phyloP scores from a whole-genome alignment of 2,329 filamentous ascomycete genomes.

The Epichloe gansuensis region DNA sequence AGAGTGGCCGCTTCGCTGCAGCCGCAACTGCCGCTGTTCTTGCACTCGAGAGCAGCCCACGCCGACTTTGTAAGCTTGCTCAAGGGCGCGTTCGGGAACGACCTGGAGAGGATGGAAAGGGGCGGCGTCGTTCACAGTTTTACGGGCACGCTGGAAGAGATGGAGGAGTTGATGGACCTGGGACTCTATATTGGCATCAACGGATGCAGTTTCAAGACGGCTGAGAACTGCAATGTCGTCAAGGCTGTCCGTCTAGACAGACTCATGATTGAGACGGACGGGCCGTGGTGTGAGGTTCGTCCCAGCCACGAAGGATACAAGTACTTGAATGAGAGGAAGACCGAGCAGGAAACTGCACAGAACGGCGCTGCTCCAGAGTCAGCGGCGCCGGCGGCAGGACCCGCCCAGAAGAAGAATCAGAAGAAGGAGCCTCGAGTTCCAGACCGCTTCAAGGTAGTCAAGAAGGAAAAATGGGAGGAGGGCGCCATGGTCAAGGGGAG shows the following conservation, averaged over 20 bases:
- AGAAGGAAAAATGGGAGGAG: slow-evolving; percentile 89
- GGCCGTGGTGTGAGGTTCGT: slow-evolving; percentile 93
- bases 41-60: slow-evolving; percentile 83
- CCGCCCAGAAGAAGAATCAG: slow-evolving; percentile 32
- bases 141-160: slow-evolving; percentile 77
- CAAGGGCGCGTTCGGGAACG: slow-evolving; percentile 40
- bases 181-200: slow-evolving; percentile 92
- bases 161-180: slow-evolving; percentile 64
- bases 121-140: slow-evolving; percentile 89
- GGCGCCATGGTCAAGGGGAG: slow-evolving; percentile 87
- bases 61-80: slow-evolving; percentile 70
- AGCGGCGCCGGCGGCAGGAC: slow-evolving; percentile 7
- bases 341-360: slow-evolving; percentile 12
- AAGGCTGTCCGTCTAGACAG: slow-evolving; percentile 63
- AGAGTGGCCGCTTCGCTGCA: slow-evolving; percentile 57
- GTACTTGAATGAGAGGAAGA: slow-evolving; percentile 40
- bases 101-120: slow-evolving; percentile 54
- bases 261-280: slow-evolving; percentile 92
- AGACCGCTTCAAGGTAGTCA: slow-evolving; percentile 67
- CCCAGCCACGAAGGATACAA: slow-evolving; percentile 77
- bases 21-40: slow-evolving; percentile 74
- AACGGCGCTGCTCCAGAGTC: slow-evolving; percentile 12
- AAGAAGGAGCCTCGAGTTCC: slow-evolving; percentile 56
- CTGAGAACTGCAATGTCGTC: slow-evolving; percentile 79
- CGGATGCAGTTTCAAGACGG: slow-evolving; percentile 91